A percentile compares a stretch with the other conserved stretches of the same genome.
phyloP scores from a whole-genome alignment of 371 early-diverging fungal species.

The Mucor sp. region DNA sequence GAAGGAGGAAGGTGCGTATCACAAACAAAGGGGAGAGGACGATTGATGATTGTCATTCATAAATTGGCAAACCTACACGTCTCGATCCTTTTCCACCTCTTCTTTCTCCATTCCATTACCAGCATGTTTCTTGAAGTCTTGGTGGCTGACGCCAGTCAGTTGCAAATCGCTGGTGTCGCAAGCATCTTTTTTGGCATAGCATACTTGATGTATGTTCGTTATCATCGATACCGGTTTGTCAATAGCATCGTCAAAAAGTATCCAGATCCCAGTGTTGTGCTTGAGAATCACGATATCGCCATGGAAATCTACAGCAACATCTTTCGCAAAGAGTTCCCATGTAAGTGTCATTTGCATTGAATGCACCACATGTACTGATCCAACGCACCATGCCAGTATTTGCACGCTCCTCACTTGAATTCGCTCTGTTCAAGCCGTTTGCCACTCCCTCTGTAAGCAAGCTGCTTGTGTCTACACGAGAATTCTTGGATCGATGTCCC shows the following conservation, averaged over 20 bases:
- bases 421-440: constrained; percentile 56
- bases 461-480: constrained; percentile 45
- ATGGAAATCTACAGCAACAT: constrained; percentile 36
- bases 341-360: constrained; percentile 10
- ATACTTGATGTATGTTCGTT: constrained; percentile 43
- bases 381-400: constrained; percentile 8
- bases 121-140: constrained; percentile 3
- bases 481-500: constrained; percentile 36
- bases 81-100: neutral
- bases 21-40: neutral
- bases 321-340: constrained; percentile 48
- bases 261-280: constrained; percentile 47
- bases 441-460: constrained; percentile 54
- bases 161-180: neutral
- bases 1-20: neutral
- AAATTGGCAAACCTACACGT: neutral
- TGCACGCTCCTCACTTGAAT: constrained; percentile 37
- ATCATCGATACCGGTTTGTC: constrained; percentile 33
- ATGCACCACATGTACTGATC: neutral
- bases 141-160: neutral
- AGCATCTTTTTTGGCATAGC: neutral
- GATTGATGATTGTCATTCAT: neutral
- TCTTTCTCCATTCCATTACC: neutral
- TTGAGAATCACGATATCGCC: constrained; percentile 42
- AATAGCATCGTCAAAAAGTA: constrained; percentile 40